A percentile compares a stretch with the other conserved stretches of the same genome.
phyloP scores from a whole-genome alignment of 768 basidiomycete genomes.

The Suillus subalutaceus region DNA sequence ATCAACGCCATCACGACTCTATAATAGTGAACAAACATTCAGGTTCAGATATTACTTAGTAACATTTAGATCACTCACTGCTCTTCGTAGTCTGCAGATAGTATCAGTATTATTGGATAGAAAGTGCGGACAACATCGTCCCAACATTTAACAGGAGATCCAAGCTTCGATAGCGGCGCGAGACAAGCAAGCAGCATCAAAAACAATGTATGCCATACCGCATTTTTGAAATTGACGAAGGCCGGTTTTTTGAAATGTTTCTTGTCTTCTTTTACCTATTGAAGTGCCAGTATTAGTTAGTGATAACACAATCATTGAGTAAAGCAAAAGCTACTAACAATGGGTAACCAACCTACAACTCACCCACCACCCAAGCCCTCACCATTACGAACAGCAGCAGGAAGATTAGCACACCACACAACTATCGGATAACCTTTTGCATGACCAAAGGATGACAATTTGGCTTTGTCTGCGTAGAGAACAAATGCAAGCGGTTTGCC shows the following conservation, averaged over 20 bases:
- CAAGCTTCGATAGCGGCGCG: conserved; percentile 13
- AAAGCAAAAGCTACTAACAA: no score
- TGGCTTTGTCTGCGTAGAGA: conserved; percentile 35
- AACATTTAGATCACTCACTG: no score
- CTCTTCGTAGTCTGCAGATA: conserved; percentile 30
- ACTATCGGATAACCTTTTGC: conserved; percentile 22
- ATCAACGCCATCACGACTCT: no score
- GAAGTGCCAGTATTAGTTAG: no score
- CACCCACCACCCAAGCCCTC: conserved; percentile 16
- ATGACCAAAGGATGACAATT: conserved; percentile 20
- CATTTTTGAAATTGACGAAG: conserved; percentile 22
- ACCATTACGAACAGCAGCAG: conserved; percentile 15
- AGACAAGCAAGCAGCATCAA: conserved; percentile 27
- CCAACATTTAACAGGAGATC: conserved; percentile 8
- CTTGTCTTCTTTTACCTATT: conserved; percentile 7
- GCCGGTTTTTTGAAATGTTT: conserved; percentile 6
- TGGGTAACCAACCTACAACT: conserved; percentile 8
- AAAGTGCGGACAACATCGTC: conserved; percentile 12
- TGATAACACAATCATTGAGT: no score
- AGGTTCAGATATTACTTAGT: no score
- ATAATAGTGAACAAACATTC: no score
- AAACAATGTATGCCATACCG: conserved; percentile 27
- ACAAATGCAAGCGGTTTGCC: conserved; percentile 29
- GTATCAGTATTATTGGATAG: conserved; percentile 24
- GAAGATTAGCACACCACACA: conserved; percentile 18